Evolutionary conservation across 257 asterid species (phyloP).

Genomic region (Lithospermum erythrorhizon): DNA sequence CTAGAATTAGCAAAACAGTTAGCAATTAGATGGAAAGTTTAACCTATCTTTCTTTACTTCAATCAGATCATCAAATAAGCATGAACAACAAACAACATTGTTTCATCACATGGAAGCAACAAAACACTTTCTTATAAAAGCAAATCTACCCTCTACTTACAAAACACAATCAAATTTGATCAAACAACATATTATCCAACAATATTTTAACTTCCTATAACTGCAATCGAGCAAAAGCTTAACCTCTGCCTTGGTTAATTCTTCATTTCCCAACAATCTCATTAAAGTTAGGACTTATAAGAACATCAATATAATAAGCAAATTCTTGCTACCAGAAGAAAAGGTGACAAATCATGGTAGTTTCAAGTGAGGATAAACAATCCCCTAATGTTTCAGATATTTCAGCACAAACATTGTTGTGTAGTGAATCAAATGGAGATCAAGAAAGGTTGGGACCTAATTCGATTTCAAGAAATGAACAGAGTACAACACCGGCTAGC

Average conservation of each 20-base stretch:
- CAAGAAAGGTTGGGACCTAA: background rate
- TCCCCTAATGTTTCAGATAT: conserved; percentile 6
- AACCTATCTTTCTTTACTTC: background rate
- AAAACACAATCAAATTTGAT: too few species aligned
- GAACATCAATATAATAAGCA: too few species aligned
- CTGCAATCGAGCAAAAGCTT: too few species aligned
- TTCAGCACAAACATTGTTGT: conserved; percentile 1
- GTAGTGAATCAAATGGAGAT: conserved; percentile 2
- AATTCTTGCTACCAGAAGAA: background rate
- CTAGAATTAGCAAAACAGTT: background rate
- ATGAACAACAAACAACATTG: background rate
- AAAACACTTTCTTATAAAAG: background rate
- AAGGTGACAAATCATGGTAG: conserved; percentile 4
- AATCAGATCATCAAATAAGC: background rate
- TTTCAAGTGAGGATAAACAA: conserved; percentile 8
- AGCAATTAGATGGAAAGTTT: background rate
- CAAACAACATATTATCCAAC: background rate
- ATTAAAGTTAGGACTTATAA: too few species aligned
- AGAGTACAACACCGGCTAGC: background rate
- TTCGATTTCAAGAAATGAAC: background rate
- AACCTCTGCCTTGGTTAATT: too few species aligned
- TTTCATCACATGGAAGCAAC: background rate
- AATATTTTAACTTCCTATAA: background rate
- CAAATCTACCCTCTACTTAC: background rate
- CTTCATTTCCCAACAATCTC: too few species aligned